Percentiles rank a stretch among this genome's conserved stretches.
Evolutionary conservation across 139 green algal species (phyloP).

Genomic region (Closterium sp.): DNA sequence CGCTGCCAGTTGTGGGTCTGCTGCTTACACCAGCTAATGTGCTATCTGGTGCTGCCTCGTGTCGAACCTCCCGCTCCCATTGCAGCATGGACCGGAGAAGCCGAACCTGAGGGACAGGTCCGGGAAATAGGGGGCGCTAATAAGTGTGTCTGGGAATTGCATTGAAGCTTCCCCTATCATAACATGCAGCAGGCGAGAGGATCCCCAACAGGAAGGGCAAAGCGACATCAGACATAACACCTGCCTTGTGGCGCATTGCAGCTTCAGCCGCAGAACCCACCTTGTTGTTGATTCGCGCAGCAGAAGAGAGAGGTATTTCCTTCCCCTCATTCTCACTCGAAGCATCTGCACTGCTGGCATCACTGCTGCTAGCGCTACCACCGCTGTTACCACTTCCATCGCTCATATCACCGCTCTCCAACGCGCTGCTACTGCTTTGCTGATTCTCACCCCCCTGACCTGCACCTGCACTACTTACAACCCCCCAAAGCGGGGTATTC

Average conservation of each 20-base stretch:
- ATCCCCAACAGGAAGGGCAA: too few relatives aligned
- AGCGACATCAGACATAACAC: too few relatives aligned
- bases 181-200: too few relatives aligned
- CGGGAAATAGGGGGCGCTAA: too few relatives aligned
- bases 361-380: background rate
- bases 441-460: too few relatives aligned
- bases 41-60: slow-evolving; percentile 37
- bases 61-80: slow-evolving; percentile 43
- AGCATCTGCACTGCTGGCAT: background rate
- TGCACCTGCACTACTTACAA: too few relatives aligned
- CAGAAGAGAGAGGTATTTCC: slow-evolving; percentile 7
- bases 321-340: background rate
- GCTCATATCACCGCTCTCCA: background rate
- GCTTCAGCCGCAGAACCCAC: background rate
- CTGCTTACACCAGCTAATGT: slow-evolving; percentile 10
- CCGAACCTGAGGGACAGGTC: slow-evolving; percentile 35
- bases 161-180: too few relatives aligned
- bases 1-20: background rate
- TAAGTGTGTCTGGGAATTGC: too few relatives aligned
- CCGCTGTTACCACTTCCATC: background rate
- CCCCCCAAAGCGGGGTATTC: too few relatives aligned
- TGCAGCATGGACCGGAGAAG: slow-evolving; percentile 47
- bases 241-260: too few relatives aligned
- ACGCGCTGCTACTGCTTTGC: too few relatives aligned
- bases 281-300: slow-evolving; percentile 1